Base-by-base conservation (phyloP, 192 early-diverging fungal genomes). In the Backusella morwellensis region DNA sequence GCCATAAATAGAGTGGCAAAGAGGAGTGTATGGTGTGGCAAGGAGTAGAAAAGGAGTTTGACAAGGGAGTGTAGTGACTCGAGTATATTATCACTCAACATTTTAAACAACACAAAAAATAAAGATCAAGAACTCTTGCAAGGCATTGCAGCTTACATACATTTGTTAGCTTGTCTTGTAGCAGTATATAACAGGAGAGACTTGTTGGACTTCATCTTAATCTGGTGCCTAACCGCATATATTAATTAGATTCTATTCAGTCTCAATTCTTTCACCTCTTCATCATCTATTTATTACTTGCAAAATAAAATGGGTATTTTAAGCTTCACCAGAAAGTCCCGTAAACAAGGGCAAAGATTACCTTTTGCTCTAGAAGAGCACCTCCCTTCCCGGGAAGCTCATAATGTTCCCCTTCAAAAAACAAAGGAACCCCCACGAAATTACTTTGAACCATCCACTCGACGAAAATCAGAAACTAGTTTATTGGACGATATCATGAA, bases 401-500 rank as follows among this genome's bases (percentile, higher is more conserved):
- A 63, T 63, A 63, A 29, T 63, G n/a, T 12, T 23, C 35, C 35
- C 68, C 35, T 72, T 50, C 70, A 41, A 32, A 29, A 41, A 47
- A 7, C 70, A 72, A 72, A 29, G 26, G 41, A 50, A 47, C 40
- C 40, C 35, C n/a, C 34, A 68, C 29, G 19, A 63, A 26, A 26
- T 63, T 34, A 68, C 35, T 68, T 68, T 35, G 35, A 68, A 4
- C 3, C 34, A 35, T 68, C 67, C 14, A 2, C 35, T 35, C 67
- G 40, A 29, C 32, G 40, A 19, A 11, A 50, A 21, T 44, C 40
- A 42, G 70, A 74, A 74, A 54, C 54, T 1, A 77, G 68, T 70
- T 42, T 77, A 9, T 35, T 77, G 47, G 75, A 77, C 26, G 75
- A 77, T 40, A 77, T 77, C 32, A 68, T 67, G 67, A 77, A 77